A percentile compares a stretch with the other conserved stretches of the same genome.
phyloP scores from a whole-genome alignment of 2,329 filamentous ascomycete genomes.

The Aspergillus pseudonomiae region DNA sequence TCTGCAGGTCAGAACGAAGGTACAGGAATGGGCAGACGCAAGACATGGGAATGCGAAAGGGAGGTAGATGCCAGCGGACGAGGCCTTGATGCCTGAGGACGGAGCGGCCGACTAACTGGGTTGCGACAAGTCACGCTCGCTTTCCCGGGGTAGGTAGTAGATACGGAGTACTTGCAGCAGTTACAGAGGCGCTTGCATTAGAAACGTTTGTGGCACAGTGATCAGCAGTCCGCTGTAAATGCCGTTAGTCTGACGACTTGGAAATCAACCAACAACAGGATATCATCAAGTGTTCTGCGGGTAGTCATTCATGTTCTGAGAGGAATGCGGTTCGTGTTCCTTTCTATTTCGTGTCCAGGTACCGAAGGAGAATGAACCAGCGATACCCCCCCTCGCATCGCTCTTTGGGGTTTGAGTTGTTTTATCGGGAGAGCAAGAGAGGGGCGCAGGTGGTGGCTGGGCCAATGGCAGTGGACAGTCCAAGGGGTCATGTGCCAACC shows the following conservation, averaged over 20 bases:
- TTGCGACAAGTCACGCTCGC: slow-evolving; percentile 22
- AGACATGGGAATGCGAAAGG: slow-evolving; percentile 16
- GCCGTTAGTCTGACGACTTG: neutral
- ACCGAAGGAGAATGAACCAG: neutral
- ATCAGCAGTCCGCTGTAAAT: slow-evolving; percentile 4
- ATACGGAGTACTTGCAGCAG: slow-evolving; percentile 7
- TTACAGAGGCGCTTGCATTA: slow-evolving; percentile 22
- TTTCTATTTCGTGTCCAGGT: neutral
- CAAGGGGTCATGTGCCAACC: slow-evolving; percentile 12
- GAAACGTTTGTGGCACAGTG: slow-evolving; percentile 3
- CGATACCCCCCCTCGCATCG: slow-evolving; percentile 5
- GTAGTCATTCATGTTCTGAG: neutral
- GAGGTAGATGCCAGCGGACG: slow-evolving; percentile 8
- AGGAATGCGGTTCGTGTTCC: slow-evolving; percentile 1
- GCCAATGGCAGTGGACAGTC: slow-evolving; percentile 8
- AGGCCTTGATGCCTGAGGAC: slow-evolving; percentile 23
- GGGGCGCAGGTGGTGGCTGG: slow-evolving; percentile 12
- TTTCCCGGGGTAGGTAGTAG: slow-evolving; percentile 10
- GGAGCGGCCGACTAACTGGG: slow-evolving; percentile 13
- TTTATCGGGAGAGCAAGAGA: slow-evolving; percentile 4
- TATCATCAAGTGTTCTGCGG: neutral
- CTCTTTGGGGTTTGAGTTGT: slow-evolving; percentile 8
- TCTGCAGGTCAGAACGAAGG: slow-evolving; percentile 13
- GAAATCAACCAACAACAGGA: neutral
- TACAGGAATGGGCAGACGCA: slow-evolving; percentile 14